A percentile compares a stretch with the other conserved stretches of the same genome.
Conservation (phyloP, 208 protist genomes). For the Crithidia sp. region DNA sequence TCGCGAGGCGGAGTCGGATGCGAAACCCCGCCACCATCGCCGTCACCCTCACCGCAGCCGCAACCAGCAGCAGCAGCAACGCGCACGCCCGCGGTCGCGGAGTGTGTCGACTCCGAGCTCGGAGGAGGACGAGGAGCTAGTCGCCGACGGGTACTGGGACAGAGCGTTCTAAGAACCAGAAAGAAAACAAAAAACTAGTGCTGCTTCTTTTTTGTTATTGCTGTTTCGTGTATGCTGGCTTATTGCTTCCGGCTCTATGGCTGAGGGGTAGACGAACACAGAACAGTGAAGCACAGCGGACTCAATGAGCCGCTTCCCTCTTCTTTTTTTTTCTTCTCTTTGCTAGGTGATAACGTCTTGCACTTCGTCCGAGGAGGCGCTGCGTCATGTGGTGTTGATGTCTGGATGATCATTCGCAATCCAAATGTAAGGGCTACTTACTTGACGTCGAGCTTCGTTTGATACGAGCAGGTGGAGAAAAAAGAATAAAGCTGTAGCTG, state of each 20-base stretch:
- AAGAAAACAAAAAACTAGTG: neutral
- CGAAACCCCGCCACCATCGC: neutral
- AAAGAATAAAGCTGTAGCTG: no score
- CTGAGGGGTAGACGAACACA: no score
- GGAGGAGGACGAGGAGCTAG: neutral
- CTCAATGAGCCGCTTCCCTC: neutral
- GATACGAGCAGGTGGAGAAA: no score
- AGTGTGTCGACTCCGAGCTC: slow-evolving; percentile 3
- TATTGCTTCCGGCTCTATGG: no score
- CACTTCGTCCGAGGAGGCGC: no score
- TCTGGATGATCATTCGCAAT: no score
- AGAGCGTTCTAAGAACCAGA: neutral
- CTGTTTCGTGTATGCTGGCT: no score
- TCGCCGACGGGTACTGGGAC: slow-evolving; percentile 2
- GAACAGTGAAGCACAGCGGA: no score
- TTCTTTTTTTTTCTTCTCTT: neutral
- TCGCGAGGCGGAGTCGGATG: neutral
- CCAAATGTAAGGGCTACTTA: no score
- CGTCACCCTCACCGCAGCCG: neutral
- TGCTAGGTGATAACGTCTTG: neutral
- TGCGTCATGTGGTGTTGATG: no score
- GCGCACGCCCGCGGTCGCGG: neutral
- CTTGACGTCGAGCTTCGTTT: no score
- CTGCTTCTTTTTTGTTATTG: neutral
- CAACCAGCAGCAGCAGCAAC: neutral